Evolutionary conservation across 208 protist species (phyloP).

Genomic region (Blechomonas ayalai): DNA sequence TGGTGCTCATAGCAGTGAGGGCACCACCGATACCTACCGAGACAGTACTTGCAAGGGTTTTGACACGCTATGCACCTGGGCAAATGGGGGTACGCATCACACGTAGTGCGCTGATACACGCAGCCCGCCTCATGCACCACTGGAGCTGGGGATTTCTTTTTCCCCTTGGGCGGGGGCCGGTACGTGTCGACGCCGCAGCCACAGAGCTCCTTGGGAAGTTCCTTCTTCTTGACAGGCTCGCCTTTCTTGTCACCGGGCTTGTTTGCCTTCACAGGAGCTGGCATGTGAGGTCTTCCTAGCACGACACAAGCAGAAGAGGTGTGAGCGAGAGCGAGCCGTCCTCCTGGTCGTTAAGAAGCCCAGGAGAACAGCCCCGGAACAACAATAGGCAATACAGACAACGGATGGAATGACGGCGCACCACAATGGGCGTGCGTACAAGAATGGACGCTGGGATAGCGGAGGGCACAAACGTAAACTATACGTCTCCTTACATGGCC

Average conservation of each 20-base stretch:
- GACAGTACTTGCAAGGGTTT: slow-evolving; percentile 66
- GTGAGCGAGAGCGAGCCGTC: neutral
- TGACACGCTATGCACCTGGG: slow-evolving; percentile 63
- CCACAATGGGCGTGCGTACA: too few relatives aligned
- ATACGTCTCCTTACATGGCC: too few relatives aligned
- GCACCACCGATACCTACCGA: slow-evolving; percentile 71
- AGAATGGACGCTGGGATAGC: too few relatives aligned
- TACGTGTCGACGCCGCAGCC: slow-evolving; percentile 82
- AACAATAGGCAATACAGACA: slow-evolving; percentile 1
- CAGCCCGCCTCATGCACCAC: slow-evolving; percentile 65
- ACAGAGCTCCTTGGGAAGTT: slow-evolving; percentile 63
- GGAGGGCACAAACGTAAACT: too few relatives aligned
- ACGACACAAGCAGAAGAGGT: neutral
- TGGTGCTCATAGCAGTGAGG: slow-evolving; percentile 83
- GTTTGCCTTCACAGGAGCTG: slow-evolving; percentile 4
- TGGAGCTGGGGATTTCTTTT: slow-evolving; percentile 35
- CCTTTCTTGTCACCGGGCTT: slow-evolving; percentile 23
- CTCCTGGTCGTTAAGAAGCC: neutral
- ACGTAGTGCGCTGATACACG: slow-evolving; percentile 74
- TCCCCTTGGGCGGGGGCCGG: slow-evolving; percentile 72
- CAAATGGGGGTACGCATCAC: slow-evolving; percentile 73
- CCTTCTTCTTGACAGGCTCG: slow-evolving; percentile 54
- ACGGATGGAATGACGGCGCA: too few relatives aligned
- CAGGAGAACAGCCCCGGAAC: neutral
- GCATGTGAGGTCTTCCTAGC: slow-evolving; percentile 11